Conservation (phyloP, 306 rosid genomes). For the Inga leiocalycina region DNA sequence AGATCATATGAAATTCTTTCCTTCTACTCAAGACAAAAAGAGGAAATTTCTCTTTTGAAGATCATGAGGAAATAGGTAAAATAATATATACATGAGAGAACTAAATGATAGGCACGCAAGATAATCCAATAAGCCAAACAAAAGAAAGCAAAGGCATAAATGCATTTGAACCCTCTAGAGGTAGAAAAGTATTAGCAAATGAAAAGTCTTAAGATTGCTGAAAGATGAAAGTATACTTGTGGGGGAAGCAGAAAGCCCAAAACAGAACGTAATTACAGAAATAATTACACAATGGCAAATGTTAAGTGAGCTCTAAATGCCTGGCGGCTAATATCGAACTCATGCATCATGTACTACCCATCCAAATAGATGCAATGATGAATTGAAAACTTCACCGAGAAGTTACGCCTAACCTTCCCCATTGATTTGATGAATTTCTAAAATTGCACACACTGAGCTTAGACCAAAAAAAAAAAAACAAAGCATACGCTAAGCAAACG, state of each 20-base stretch:
- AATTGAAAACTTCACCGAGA: not conserved
- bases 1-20: slow-evolving; percentile 10
- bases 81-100: slow-evolving; percentile 19
- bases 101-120: slow-evolving; percentile 7
- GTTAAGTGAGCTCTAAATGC: not conserved
- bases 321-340: not conserved
- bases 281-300: not conserved
- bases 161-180: not conserved
- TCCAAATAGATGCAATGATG: slow-evolving; percentile 14
- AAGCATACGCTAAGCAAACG: slow-evolving; percentile 4
- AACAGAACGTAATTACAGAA: not conserved
- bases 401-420: not conserved
- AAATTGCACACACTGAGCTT: not conserved
- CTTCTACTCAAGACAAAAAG: not conserved
- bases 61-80: slow-evolving; percentile 20
- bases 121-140: slow-evolving; percentile 9
- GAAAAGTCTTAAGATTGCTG: not conserved
- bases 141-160: not conserved
- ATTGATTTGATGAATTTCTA: not conserved
- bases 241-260: slow-evolving; percentile 1
- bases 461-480: not conserved
- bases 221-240: not conserved
- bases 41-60: slow-evolving; percentile 2
- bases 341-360: not conserved
- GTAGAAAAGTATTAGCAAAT: not conserved